Percentiles rank a stretch among this genome's conserved stretches.
Conservation (phyloP, 805 yeast species). For the Candida patagonica region DNA sequence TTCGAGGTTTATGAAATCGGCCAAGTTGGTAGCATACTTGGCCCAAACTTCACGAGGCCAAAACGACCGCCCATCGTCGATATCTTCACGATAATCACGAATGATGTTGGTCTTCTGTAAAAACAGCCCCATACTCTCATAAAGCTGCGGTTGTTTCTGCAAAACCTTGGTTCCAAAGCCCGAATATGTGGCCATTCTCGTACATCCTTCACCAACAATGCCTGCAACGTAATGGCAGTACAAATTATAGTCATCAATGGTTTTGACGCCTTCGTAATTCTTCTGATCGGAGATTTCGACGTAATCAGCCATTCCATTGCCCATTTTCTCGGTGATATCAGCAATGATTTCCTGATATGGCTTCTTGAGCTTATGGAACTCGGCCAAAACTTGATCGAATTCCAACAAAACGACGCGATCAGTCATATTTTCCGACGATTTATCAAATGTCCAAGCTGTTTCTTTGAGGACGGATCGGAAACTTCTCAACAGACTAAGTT, state of each 20-base stretch:
- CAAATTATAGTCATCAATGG: conserved; percentile 72
- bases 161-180: conserved; percentile 51
- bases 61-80: conserved; percentile 84
- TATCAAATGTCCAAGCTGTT: conserved; percentile 74
- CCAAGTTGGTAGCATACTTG: conserved; percentile 55
- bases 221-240: conserved; percentile 99
- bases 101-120: conserved; percentile 94
- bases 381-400: conserved; percentile 59
- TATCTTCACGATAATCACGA: conserved; percentile 88
- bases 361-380: conserved; percentile 63
- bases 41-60: conserved; percentile 96
- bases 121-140: conserved; percentile 88
- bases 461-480: conserved; percentile 57
- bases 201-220: conserved; percentile 91
- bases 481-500: conserved; percentile 61
- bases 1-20: conserved; percentile 47
- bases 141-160: conserved; percentile 45
- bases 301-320: conserved; percentile 96
- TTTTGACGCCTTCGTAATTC: conserved; percentile 68
- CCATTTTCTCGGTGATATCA: conserved; percentile 80
- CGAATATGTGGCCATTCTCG: conserved; percentile 72
- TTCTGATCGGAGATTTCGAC: conserved; percentile 60
- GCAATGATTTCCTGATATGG: conserved; percentile 70
- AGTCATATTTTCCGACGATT: conserved; percentile 59
- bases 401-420: conserved; percentile 77